Percentiles rank a stretch among this genome's conserved stretches.
phyloP scores from a whole-genome alignment of 495 filamentous ascomycete species.

The Penicillium bovifimosum region DNA sequence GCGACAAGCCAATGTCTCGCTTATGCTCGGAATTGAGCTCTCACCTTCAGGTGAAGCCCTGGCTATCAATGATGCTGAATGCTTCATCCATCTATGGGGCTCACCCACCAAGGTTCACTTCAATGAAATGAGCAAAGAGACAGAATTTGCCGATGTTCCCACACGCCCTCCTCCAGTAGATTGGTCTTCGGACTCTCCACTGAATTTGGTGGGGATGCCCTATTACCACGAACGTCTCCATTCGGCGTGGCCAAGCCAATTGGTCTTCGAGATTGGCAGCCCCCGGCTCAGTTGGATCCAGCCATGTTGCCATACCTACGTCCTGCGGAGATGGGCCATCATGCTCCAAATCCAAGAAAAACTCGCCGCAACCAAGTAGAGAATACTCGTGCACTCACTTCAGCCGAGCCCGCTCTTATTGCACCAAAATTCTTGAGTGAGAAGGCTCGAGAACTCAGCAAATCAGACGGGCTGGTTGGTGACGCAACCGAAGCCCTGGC shows the following conservation, averaged over 20 bases:
- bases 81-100: conserved; percentile 83
- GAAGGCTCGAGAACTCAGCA: conserved; percentile 65
- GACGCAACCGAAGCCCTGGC: conserved; percentile 59
- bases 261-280: conserved; percentile 75
- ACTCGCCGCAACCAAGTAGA: conserved; percentile 76
- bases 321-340: conserved; percentile 63
- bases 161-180: conserved; percentile 49
- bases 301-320: conserved; percentile 61
- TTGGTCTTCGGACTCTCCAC: conserved; percentile 70
- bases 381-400: conserved; percentile 54
- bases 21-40: conserved; percentile 72
- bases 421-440: conserved; percentile 92
- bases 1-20: conserved; percentile 75
- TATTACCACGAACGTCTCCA: conserved; percentile 84
- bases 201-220: conserved; percentile 85
- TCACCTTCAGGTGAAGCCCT: conserved; percentile 88
- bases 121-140: conserved; percentile 72
- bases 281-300: conserved; percentile 75
- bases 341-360: conserved; percentile 72
- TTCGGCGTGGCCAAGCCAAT: conserved; percentile 83
- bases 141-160: conserved; percentile 67
- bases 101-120: conserved; percentile 86
- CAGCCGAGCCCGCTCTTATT: conserved; percentile 49
- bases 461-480: conserved; percentile 51
- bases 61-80: conserved; percentile 72